Base-by-base conservation (phyloP, 176 grass and related monocot species). In the Oryza punctata region DNA sequence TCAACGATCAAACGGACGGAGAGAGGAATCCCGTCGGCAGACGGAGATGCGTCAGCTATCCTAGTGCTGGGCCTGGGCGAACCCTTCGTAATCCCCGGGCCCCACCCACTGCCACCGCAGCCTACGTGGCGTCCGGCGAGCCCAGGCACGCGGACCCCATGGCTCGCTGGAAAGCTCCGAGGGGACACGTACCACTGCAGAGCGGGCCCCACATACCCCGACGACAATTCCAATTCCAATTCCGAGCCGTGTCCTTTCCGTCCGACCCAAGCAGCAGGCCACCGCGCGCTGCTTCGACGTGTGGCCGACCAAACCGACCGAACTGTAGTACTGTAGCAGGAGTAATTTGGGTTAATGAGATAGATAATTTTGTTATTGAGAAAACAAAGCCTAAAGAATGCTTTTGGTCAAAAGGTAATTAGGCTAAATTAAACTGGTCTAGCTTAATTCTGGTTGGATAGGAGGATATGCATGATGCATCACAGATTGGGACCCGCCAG, bases 111-210 rank as follows among this genome's bases (percentile, higher is more conserved):
- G 43, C n/a, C 23, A n/a, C n/a, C n/a, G n/a, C n/a, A n/a, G n/a
- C n/a, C n/a, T 3, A 73, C 26, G 86, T 78, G 80, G 74, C 80
- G 13, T 1, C 43, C 28, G 32, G 0, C 0, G 74, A 33, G 67
- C 8, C 14, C 6, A 1, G 74, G 52, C 86, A 83, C 86, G 79
- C 6, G 7, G 45, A n/a, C 65, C 65, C 29, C 52, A 5, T 29
- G 30, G 6, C 41, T 72, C 2, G 73, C 67, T 67, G 74, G 74
- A 88, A 88, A 72, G 18, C 10, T 83, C 73, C 18, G 18, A 1
- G 15, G 16, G n/a, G 86, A 78, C 74, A 72, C 74, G 86, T 83
- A 67, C 65, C 12, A 0, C 50, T 46, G 66, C 57, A 41, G 47
- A n/a, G 11, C 45, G 7, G 65, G 28, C n/a, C 72, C n/a, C 45